Evolutionary conservation across 257 asterid genomes (phyloP).

Genomic region (Fraxinus anomala): DNA sequence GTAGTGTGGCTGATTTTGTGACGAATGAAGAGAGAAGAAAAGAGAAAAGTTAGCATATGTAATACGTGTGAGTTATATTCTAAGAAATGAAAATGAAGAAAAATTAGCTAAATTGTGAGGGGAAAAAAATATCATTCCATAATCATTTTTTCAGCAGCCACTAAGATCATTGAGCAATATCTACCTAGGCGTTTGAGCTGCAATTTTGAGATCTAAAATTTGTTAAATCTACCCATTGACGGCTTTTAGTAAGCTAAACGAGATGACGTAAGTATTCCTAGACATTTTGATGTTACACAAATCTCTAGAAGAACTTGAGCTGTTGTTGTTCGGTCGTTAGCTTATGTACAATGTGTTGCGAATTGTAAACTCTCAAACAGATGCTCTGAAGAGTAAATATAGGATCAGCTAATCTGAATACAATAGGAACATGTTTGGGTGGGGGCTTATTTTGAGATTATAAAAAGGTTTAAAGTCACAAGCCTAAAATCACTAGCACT

Average conservation of each 20-base stretch:
- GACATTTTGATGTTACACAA: too few species aligned
- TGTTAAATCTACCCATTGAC: neutral
- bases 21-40: too few species aligned
- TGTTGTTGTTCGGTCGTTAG: neutral
- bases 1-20: too few species aligned
- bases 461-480: neutral
- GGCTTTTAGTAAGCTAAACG: neutral
- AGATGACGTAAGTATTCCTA: neutral
- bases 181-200: neutral
- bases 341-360: neutral
- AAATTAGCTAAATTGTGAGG: neutral
- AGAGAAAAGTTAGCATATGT: too few species aligned
- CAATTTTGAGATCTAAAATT: neutral
- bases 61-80: too few species aligned
- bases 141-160: neutral
- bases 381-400: neutral
- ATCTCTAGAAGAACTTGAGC: neutral
- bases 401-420: neutral
- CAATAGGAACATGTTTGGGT: neutral
- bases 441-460: neutral
- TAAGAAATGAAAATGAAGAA: neutral
- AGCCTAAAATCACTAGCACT: neutral
- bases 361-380: neutral
- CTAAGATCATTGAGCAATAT: neutral
- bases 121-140: neutral